Evolutionary conservation across 75 land plant species (phyloP).

Genomic region (Selaginella tamariscina): DNA sequence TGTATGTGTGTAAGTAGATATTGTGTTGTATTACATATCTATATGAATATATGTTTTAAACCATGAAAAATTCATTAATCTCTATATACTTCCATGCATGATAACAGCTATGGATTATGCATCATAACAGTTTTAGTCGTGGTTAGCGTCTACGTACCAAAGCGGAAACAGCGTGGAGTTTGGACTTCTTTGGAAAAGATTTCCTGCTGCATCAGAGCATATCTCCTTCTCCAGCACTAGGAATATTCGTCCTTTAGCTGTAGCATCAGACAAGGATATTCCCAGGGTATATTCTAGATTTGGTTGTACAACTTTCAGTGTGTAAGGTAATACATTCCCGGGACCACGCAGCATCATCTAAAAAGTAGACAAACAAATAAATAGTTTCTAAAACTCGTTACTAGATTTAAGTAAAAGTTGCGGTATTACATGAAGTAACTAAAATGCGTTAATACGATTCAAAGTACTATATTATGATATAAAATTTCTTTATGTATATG

Average conservation of each 20-base stretch:
- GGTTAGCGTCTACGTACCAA: constrained; percentile 34
- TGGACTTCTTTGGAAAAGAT: constrained; percentile 38
- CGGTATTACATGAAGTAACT: too few species aligned
- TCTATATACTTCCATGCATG: too few species aligned
- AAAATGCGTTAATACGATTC: too few species aligned
- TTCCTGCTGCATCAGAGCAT: constrained; percentile 63
- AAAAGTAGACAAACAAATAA: background rate
- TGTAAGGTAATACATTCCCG: constrained; percentile 44
- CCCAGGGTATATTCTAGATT: constrained; percentile 35
- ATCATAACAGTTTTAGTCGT: background rate
- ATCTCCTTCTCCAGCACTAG: constrained; percentile 39
- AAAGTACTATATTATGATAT: too few species aligned
- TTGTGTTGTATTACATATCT: too few species aligned
- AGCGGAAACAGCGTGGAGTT: constrained; percentile 49
- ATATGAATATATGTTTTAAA: too few species aligned
- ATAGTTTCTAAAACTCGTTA: too few species aligned
- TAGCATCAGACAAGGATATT: constrained; percentile 30
- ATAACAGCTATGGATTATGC: too few species aligned
- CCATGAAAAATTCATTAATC: too few species aligned
- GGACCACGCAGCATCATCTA: constrained; percentile 76
- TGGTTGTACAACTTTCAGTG: constrained; percentile 36
- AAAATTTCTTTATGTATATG: too few species aligned
- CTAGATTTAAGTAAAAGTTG: too few species aligned
- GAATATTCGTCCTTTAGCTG: constrained; percentile 40
- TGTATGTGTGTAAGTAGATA: too few species aligned